Base-by-base conservation (phyloP, 2,329 filamentous ascomycete genomes). In the Blastomyces gilchristii region DNA sequence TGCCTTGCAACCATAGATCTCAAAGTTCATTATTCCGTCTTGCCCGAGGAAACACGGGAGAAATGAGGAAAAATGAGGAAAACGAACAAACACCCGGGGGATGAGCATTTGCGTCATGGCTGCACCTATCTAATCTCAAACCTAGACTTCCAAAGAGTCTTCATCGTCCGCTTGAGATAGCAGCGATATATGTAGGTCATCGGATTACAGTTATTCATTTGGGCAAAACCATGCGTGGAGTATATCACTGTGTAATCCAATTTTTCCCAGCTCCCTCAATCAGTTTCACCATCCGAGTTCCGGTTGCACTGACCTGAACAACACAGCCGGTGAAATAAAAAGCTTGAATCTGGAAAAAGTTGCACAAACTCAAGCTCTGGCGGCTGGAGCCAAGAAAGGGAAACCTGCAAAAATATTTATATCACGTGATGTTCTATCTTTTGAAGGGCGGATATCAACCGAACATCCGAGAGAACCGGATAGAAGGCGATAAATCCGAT, bases 31-130 rank as follows among this genome's bases (percentile, higher is more conserved):
- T 14, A 2, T 18, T 43, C 12, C 16, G 41, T 16, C 41, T 6
- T 41, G 39, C 12, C 39, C 9, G 39, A 41, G 39, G 14, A 14
- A 43, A 43, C 41, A 43, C 16, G 34, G 12, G 41, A 43, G 4
- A 31, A 31, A 31, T 31, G 28, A 31, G 28, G 28, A 4, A 6
- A 43, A 18, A 43, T 18, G 41, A 43, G 12, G 41, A 43, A 37
- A 37, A 11, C 8, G 1, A 43, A 43, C 16, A 14, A 43, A 16
- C 41, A 43, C 16, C 28, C 41, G 25, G 6, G 11, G 16, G 22
- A n/a, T 9, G 5, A 53, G 28, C 18, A 7, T n/a, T n/a, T 67
- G 65, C n/a, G n/a, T 22, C 45, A 47, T 47, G 22, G 9, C n/a
- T 22, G 7, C 45, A 47, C 8, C 45, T 47, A 11, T 47, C 18